Conservation (phyloP, 2,329 filamentous ascomycete genomes). For the Emydomyces testavorans region DNA sequence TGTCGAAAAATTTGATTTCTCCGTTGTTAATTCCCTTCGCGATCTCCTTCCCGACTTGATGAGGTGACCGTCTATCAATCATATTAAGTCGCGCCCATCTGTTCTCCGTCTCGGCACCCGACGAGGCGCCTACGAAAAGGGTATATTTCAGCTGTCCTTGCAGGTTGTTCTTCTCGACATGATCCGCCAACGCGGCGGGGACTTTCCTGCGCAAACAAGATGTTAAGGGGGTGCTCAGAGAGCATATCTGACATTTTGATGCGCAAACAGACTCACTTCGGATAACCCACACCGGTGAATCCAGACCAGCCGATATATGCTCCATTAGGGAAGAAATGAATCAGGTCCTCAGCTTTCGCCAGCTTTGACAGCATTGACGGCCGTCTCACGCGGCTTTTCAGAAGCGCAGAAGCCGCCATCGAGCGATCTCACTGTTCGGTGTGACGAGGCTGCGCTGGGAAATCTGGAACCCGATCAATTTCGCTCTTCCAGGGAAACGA, state of each 20-base stretch:
- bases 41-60: slow-evolving; percentile 84
- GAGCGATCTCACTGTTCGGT: too few species aligned
- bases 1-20: slow-evolving; percentile 84
- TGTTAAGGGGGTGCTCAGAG: not conserved
- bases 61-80: slow-evolving; percentile 74
- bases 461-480: too few species aligned
- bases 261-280: slow-evolving; percentile 50
- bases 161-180: slow-evolving; percentile 76
- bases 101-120: slow-evolving; percentile 81
- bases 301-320: slow-evolving; percentile 86
- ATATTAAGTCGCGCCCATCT: slow-evolving; percentile 81
- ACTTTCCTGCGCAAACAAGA: slow-evolving; percentile 50
- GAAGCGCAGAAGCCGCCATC: slow-evolving; percentile 51
- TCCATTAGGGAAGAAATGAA: slow-evolving; percentile 70
- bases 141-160: slow-evolving; percentile 77
- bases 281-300: slow-evolving; percentile 82
- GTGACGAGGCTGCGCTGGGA: too few species aligned
- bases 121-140: slow-evolving; percentile 81
- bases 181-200: slow-evolving; percentile 70
- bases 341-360: slow-evolving; percentile 63
- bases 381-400: slow-evolving; percentile 63
- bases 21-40: slow-evolving; percentile 83
- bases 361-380: slow-evolving; percentile 72
- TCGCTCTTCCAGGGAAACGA: too few species aligned
- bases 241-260: not conserved